Evolutionary conservation across 2,329 filamentous ascomycete genomes (phyloP).

Genomic region (Coniochaeta prunicola): DNA sequence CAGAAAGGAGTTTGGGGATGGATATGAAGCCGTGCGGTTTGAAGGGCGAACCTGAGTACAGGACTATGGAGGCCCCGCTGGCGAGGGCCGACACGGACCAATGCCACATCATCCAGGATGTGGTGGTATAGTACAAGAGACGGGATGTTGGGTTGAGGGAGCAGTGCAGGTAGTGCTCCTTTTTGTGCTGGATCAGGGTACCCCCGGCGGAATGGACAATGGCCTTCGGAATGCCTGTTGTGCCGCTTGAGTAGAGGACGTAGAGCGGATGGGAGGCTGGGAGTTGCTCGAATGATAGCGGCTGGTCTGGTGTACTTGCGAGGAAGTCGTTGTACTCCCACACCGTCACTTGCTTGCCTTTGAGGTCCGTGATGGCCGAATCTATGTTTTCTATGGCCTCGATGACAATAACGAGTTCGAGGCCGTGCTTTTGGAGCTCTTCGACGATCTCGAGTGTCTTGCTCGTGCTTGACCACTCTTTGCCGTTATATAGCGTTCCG

Average conservation of each 20-base stretch:
- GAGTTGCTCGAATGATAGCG: conserved; percentile 66
- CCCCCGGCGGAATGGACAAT: conserved; percentile 90
- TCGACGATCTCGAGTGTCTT: conserved; percentile 75
- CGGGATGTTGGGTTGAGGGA: conserved; percentile 66
- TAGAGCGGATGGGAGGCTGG: conserved; percentile 84
- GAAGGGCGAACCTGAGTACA: conserved; percentile 94
- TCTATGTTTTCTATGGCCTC: conserved; percentile 47
- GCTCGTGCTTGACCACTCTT: conserved; percentile 69
- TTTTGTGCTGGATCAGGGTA: conserved; percentile 92
- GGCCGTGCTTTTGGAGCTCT: conserved; percentile 48
- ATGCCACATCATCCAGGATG: conserved; percentile 99
- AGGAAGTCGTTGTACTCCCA: conserved; percentile 40
- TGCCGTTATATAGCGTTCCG: conserved; percentile 84
- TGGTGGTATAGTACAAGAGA: conserved; percentile 90
- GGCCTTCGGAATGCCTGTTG: conserved; percentile 80
- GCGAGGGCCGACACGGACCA: conserved; percentile 87
- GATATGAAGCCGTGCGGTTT: conserved; percentile 70
- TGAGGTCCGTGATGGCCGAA: conserved; percentile 33
- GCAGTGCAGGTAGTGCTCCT: conserved; percentile 85
- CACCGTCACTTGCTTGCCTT: conserved; percentile 29
- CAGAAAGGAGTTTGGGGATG: conserved; percentile 74
- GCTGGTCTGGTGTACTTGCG: conserved; percentile 30
- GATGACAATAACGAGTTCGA: conserved; percentile 69
- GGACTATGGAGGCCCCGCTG: conserved; percentile 71
- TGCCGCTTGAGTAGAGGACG: conserved; percentile 89